Conservation (phyloP, 495 filamentous ascomycete species). For the Daldinia vernicosa region DNA sequence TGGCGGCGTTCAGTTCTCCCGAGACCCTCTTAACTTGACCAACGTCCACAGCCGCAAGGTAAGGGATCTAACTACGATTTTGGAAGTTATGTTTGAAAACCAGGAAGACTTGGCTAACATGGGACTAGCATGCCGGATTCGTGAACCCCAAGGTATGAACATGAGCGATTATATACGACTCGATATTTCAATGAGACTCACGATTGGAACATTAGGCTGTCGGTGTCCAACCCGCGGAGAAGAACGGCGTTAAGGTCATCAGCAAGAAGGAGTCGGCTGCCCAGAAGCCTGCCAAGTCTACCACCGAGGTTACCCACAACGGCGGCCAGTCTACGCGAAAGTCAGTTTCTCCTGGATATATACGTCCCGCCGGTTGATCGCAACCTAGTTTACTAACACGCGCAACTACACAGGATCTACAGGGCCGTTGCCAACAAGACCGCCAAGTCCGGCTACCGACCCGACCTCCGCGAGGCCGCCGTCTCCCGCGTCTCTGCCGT, state of each 20-base stretch:
- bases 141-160: conserved; percentile 87
- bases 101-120: conserved; percentile 44
- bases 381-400: conserved; percentile 40
- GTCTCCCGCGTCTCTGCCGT: conserved; percentile 90
- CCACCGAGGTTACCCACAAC: conserved; percentile 70
- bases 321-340: conserved; percentile 76
- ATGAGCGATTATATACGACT: not conserved
- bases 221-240: conserved; percentile 72
- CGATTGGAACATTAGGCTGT: conserved; percentile 69
- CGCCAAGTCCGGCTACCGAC: conserved; percentile 83
- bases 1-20: conserved; percentile 87
- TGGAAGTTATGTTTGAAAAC: not conserved
- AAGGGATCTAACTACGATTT: conserved; percentile 41
- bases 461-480: conserved; percentile 85
- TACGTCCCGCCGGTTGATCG: not conserved
- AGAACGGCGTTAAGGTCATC: conserved; percentile 76
- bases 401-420: conserved; percentile 74
- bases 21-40: conserved; percentile 87
- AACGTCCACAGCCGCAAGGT: conserved; percentile 95
- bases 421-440: conserved; percentile 79
- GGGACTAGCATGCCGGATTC: conserved; percentile 80
- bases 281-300: conserved; percentile 74
- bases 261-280: conserved; percentile 81
- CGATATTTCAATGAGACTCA: conserved; percentile 36
- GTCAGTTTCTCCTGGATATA: conserved; percentile 63